phyloP scores from a whole-genome alignment of 148 eudicot genomes.

The Cornus suecica region DNA sequence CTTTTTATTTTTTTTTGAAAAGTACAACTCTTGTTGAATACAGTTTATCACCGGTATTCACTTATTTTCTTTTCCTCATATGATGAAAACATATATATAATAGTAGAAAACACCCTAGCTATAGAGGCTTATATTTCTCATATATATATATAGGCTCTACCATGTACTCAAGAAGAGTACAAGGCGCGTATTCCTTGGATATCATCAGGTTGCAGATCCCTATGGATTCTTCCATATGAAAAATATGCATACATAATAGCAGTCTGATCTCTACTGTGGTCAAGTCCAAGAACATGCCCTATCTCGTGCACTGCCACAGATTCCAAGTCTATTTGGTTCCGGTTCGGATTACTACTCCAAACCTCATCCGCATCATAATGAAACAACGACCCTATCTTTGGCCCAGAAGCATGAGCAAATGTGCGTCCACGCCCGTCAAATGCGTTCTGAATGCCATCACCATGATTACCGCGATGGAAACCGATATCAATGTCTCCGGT shows the following conservation, averaged over 20 bases:
- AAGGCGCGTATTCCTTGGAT: neutral
- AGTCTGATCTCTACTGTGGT: neutral
- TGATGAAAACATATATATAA: too few species aligned
- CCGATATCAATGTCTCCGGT: neutral
- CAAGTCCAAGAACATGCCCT: slow-evolving; percentile 6
- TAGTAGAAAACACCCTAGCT: too few species aligned
- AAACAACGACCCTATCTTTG: neutral
- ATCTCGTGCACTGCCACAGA: slow-evolving; percentile 3
- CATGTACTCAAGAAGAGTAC: too few species aligned
- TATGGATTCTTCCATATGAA: neutral
- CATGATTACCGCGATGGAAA: neutral
- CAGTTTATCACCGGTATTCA: too few species aligned
- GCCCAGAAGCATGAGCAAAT: neutral
- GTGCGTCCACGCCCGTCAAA: slow-evolving; percentile 2
- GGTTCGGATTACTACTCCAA: neutral
- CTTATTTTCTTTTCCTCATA: too few species aligned
- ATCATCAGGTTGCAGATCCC: neutral
- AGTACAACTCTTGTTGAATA: too few species aligned
- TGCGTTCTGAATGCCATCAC: neutral
- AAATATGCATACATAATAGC: slow-evolving; percentile 3
- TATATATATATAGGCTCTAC: too few species aligned
- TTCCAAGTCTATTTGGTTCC: neutral
- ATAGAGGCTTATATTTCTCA: too few species aligned
- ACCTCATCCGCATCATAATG: neutral
- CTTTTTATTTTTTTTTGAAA: too few species aligned